Evolutionary conservation across 257 asterid genomes (phyloP).

Genomic region (Solanum bukasovii): DNA sequence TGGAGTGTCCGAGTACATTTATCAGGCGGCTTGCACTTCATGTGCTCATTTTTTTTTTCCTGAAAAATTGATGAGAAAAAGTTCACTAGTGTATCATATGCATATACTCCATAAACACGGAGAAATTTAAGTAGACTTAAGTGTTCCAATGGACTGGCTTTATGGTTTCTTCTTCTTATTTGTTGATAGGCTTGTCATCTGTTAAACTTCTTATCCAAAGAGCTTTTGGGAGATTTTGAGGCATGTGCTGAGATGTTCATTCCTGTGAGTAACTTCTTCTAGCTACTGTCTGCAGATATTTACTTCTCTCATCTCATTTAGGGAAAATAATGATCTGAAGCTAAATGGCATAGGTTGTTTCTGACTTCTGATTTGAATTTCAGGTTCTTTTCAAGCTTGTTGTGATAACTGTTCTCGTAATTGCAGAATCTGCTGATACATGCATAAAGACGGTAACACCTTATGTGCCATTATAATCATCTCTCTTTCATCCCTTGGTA

Average conservation of each 20-base stretch:
- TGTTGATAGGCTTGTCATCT: constrained; percentile 75
- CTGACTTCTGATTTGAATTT: constrained; percentile 28
- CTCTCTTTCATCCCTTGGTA: neutral
- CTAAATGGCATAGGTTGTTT: constrained; percentile 10
- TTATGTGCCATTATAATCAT: neutral
- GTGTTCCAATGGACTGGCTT: neutral
- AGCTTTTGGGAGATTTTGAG: constrained; percentile 96
- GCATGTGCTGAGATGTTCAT: constrained; percentile 94
- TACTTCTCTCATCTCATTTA: neutral
- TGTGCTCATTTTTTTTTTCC: neutral
- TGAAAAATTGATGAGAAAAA: neutral
- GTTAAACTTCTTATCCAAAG: constrained; percentile 73
- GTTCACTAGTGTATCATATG: neutral
- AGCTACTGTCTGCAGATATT: neutral
- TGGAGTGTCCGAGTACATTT: neutral
- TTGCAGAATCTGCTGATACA: constrained; percentile 98
- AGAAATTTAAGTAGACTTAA: neutral
- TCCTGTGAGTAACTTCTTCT: constrained; percentile 58
- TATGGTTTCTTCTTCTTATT: constrained; percentile 1
- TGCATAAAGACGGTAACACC: constrained; percentile 89
- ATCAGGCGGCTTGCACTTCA: neutral
- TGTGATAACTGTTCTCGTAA: constrained; percentile 96
- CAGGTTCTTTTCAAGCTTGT: constrained; percentile 99
- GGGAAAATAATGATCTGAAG: neutral
- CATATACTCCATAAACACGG: neutral